Evolutionary conservation across 2,329 filamentous ascomycete species (phyloP), one percentile per base, ranked within the genome.

Genomic region (Phialophora tarda): DNA sequence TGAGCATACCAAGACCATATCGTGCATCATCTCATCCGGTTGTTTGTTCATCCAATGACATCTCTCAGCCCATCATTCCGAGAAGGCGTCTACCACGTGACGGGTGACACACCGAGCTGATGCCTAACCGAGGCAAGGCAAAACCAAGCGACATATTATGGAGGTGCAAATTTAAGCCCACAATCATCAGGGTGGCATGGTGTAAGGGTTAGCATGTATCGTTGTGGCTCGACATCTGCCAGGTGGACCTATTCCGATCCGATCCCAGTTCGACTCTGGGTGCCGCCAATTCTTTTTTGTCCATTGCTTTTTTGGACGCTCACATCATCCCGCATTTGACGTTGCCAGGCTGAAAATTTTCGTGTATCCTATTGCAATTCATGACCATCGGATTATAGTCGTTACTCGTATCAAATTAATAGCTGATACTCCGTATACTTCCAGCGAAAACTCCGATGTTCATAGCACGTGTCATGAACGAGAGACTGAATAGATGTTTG

Each of bases 181-280:
- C 38, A 44, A 44, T 44, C 38, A 44, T n/a, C 6, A 44, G 38
- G 38, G 38, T 41, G 55, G 55, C 26, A 58, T 58, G 55, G 55
- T 58, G 62, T 64, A 64, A 64, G 58, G 62, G 62, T 64, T 41
- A 64, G 62, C 62, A 64, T 64, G 62, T 59, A 59, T 64, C 62
- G 62, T 64, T 64, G 62, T 64, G 62, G 62, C 32, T 64, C 44
- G 21, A 32, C 50, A 23, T 51, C 21, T 51, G 21, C 48, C 28
- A 30, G 28, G 26, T 58, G 26, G 26, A 63, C 54, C 54, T 56
- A 51, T 41, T 50, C 62, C 62, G 62, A 64, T 59, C 54, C 62
- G 62, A 64, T 64, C 62, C 62, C 62, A 26, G 62, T 64, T 64
- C 62, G 62, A 64, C 58, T 64, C 62, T 30, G 62, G 62, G 53